phyloP scores from a whole-genome alignment of 768 basidiomycete genomes.

The Russula ochroleuca region DNA sequence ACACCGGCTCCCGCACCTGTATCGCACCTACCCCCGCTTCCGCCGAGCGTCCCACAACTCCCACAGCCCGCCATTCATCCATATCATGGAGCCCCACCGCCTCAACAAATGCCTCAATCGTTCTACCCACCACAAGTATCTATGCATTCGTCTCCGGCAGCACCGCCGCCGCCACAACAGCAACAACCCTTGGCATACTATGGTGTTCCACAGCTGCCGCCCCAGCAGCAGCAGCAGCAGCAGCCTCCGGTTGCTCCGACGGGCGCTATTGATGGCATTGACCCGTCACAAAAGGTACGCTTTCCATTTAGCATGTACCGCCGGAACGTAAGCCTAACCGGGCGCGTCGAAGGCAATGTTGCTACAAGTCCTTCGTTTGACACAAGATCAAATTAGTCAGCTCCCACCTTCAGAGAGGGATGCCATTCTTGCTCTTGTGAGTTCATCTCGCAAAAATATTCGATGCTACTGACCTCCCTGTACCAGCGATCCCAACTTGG shows the following conservation, averaged over 20 bases:
- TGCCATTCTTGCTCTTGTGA: conserved; percentile 47
- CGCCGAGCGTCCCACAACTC: conserved; percentile 30
- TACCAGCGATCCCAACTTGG: conserved; percentile 25
- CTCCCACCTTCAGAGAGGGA: conserved; percentile 74
- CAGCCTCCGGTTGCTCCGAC: conserved; percentile 37
- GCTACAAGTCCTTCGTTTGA: conserved; percentile 78
- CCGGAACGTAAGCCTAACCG: background rate
- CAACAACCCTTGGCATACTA: conserved; percentile 29
- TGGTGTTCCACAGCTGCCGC: conserved; percentile 33
- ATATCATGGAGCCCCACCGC: conserved; percentile 24
- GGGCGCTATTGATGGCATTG: conserved; percentile 21
- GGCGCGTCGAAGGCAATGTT: conserved; percentile 60
- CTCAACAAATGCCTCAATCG: conserved; percentile 28
- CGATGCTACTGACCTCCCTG: background rate
- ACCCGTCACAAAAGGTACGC: conserved; percentile 26
- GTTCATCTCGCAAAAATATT: background rate
- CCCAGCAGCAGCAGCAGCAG: conserved; percentile 34
- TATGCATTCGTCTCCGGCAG: conserved; percentile 36
- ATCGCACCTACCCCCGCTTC: conserved; percentile 29
- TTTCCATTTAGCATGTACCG: conserved; percentile 14
- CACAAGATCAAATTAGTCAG: conserved; percentile 76
- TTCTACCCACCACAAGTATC: conserved; percentile 30
- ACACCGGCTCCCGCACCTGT: conserved; percentile 28
- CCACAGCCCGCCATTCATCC: conserved; percentile 28
- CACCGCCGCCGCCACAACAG: conserved; percentile 35